Conservation (phyloP, 176 grass and related monocot species). For the Calamus simplicifolius region DNA sequence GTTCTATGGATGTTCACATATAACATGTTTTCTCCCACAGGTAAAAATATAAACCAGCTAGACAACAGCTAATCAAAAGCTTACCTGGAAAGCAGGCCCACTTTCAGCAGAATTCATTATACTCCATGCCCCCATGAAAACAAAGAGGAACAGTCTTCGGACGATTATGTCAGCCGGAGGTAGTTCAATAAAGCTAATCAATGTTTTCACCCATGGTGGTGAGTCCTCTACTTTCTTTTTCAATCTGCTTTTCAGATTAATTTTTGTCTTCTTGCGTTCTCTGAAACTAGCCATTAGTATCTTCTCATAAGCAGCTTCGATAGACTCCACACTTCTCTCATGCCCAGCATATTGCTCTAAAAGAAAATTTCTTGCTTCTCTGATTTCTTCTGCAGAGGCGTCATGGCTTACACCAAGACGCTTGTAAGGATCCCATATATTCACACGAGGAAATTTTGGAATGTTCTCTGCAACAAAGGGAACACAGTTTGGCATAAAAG, state of each 20-base stretch:
- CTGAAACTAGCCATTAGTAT: slow-evolving; percentile 89
- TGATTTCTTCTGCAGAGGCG: slow-evolving; percentile 91
- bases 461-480: slow-evolving; percentile 38
- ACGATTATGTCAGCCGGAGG: slow-evolving; percentile 64
- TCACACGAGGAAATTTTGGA: slow-evolving; percentile 61
- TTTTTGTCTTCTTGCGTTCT: slow-evolving; percentile 75
- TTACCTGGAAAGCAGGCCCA: slow-evolving; percentile 96
- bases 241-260: slow-evolving; percentile 78
- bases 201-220: slow-evolving; percentile 64
- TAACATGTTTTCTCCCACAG: too few species aligned
- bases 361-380: slow-evolving; percentile 69
- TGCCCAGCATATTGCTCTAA: slow-evolving; percentile 69
- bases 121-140: slow-evolving; percentile 94
- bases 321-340: slow-evolving; percentile 69
- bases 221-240: slow-evolving; percentile 70
- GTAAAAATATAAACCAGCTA: not conserved
- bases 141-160: slow-evolving; percentile 80
- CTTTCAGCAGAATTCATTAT: slow-evolving; percentile 71
- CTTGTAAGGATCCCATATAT: slow-evolving; percentile 66
- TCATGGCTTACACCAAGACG: slow-evolving; percentile 64
- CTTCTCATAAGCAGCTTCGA: slow-evolving; percentile 92
- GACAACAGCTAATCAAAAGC: slow-evolving; percentile 6
- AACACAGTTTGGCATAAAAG: too few species aligned
- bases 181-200: slow-evolving; percentile 71
- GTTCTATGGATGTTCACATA: too few species aligned